Evolutionary conservation across 1,284 basidiomycete genomes (phyloP), one percentile per base, ranked within the genome.

Genomic region (Ceratobasidium sp.): DNA sequence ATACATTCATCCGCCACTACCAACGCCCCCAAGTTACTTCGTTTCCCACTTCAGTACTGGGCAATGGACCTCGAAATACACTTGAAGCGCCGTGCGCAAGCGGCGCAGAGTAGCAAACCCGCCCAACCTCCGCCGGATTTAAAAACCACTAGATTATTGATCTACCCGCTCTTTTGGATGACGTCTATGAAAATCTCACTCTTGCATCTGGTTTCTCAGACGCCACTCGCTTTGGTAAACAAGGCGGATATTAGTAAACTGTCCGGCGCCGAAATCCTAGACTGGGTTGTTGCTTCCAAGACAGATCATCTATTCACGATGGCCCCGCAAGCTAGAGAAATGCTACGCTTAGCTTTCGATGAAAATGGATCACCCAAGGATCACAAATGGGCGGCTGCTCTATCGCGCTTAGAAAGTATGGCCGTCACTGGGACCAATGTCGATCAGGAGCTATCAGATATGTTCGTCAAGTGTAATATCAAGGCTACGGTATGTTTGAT

Each of bases 1-100:
- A 10, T 69, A 3, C 67, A 69, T 23, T 69, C 67, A 1, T 69
- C 67, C 4, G 44, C 46, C n/a, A 23, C 67, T 5, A 71, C 69
- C 18, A 46, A 23, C 40, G 28, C 39, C 13, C 69, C 69, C 18
- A 71, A 71, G 46, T 55, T 60, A 20, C 33, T 71, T 46, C 51
- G 69, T 10, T 40, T 71, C 6, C 13, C 69, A 12, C 55, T 71
- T 20, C 67, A 69, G 28, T 69, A 69, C 67, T 69, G 67, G 67
- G 67, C 67, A 7, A 46, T 40, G 40, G 39, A 23, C 40, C 69
- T 71, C 55, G 69, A 58, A 28, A 56, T 40, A 2, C 55, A 58
- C 39, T 58, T 49, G 3, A 49, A 71, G 12, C 46, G 46, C 18
- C 46, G 46, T 49, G 46, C 46, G 46, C 46, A 49, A 49, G 46